Base-by-base conservation (phyloP, 1,284 basidiomycete genomes). In the Mycena sp. region DNA sequence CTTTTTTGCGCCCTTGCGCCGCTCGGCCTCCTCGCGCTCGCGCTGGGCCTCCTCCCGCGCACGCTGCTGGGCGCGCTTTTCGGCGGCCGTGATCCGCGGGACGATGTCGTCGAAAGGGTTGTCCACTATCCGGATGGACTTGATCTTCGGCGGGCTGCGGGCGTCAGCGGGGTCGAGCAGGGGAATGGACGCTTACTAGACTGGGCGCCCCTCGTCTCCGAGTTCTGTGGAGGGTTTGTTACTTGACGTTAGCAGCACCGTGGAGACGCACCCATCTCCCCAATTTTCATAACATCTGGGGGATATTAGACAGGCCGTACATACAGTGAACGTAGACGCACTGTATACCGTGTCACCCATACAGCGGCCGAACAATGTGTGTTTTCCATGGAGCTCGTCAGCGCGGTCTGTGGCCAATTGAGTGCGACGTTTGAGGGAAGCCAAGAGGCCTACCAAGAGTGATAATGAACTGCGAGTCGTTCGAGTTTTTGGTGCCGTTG, bases 21-120 rank as follows among this genome's bases (percentile, higher is more conserved):
- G 82, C 65, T 87, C 86, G 58, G 87, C 87, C 69, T 92, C 90
- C 73, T 95, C 94, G 17, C 89, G 81, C 72, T 95, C 93, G 48
- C 83, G 83, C 70, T 91, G 91, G 0, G 87, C 88, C 68, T 91
- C 85, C 70, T 93, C 85, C 35, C 88, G 85, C 0, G 95, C 95
- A 59, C 85, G 83, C 65, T 91, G 89, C 74, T 98, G 96, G 0
- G 85, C 89, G 43, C 88, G 86, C 65, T 92, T 91, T 78, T 99
- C 96, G 1, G 90, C 93, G 0, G 94, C 94, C 0, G 97, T 99
- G 67, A 98, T 98, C n/a, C 97, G 90, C 1, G 97, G 96, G 28
- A 96, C 85, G 68, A 99, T 97, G 73, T 99, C 96, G 50, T 90
- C 87, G 73, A 98, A 99, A 0, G 97, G 96, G 73, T 98, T 97